Evolutionary conservation across 768 basidiomycete species (phyloP), one percentile per base, ranked within the genome.

Genomic region (Trametes punicea): DNA sequence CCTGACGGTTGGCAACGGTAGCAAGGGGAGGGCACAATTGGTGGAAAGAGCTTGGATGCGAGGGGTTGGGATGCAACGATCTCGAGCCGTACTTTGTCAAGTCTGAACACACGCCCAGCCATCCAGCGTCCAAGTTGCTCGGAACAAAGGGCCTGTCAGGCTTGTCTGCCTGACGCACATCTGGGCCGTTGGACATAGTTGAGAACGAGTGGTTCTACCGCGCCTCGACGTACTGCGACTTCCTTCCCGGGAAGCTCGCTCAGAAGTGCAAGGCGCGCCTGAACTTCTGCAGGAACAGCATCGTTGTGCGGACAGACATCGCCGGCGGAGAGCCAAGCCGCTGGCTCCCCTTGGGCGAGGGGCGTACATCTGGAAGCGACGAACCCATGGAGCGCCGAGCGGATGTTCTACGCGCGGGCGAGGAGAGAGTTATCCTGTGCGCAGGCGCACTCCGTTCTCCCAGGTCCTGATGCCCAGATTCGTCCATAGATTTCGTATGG

Each of bases 381-480:
- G n/a, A 48, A 56, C 10, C 41, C 47, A 31, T 11, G 46, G n/a
- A 34, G 41, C 4, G 55, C 55, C 3, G 30, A 20, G 16, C 21
- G 15, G 6, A 33, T 23, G 13, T 56, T 25, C 27, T 53, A 42
- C 5, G 60, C 59, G 4, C 6, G 21, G 23, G 64, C 59, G n/a
- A 41, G 33, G 30, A 45, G 56, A 25, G 68, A 69, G 50, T 53
- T 69, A 8, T 69, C n/a, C 34, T 67, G 29, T 51, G 42, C 21
- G 59, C 55, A 27, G 68, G 68, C 8, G 62, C 67, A 6, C 40
- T 66, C 18, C 51, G 57, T 4, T 64, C 74, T 2, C 70, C 77
- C 74, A 77, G 51, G 54, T 79, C 10, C 68, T 77, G 7, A 67
- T 75, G 60, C 65, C 76, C 9, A 65, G 64, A 62, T 63, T 18